phyloP scores from a whole-genome alignment of 805 yeast genomes.

The Lipomyces chichibuensis region DNA sequence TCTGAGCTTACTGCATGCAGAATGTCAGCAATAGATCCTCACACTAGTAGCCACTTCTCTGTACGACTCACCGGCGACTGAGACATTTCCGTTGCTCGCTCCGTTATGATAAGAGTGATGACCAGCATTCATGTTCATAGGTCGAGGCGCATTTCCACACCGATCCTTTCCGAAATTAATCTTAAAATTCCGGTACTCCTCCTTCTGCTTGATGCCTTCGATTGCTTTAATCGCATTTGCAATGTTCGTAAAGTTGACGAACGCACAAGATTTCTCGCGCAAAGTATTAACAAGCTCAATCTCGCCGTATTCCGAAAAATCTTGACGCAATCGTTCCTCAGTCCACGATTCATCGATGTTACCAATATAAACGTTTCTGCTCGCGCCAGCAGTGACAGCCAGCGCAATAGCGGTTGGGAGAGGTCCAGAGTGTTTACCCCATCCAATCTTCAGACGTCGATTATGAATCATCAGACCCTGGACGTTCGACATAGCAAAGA shows the following conservation, averaged over 20 bases:
- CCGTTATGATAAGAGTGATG: constrained; percentile 7
- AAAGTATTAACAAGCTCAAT: constrained; percentile 92
- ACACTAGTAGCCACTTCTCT: background rate
- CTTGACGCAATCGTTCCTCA: constrained; percentile 64
- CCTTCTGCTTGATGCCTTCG: constrained; percentile 81
- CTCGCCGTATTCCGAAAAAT: constrained; percentile 84
- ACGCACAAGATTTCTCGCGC: constrained; percentile 83
- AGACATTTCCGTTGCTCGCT: background rate
- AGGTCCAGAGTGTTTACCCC: constrained; percentile 98
- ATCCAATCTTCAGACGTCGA: constrained; percentile 86
- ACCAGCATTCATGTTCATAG: constrained; percentile 8
- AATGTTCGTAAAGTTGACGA: constrained; percentile 87
- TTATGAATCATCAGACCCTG: constrained; percentile 87
- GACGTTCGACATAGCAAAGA: constrained; percentile 88
- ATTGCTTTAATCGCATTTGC: constrained; percentile 90
- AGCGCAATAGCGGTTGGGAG: constrained; percentile 80
- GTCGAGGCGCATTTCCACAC: constrained; percentile 89
- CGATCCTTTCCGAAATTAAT: constrained; percentile 93
- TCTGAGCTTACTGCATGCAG: background rate
- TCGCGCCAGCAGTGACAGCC: constrained; percentile 92
- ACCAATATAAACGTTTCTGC: constrained; percentile 90
- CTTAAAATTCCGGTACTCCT: constrained; percentile 64
- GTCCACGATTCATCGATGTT: constrained; percentile 53
- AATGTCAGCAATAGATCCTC: background rate
- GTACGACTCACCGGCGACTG: background rate